A percentile compares a stretch with the other conserved stretches of the same genome.
Evolutionary conservation across 345 rosid genomes (phyloP).

Genomic region (Eutrema yunnanense): DNA sequence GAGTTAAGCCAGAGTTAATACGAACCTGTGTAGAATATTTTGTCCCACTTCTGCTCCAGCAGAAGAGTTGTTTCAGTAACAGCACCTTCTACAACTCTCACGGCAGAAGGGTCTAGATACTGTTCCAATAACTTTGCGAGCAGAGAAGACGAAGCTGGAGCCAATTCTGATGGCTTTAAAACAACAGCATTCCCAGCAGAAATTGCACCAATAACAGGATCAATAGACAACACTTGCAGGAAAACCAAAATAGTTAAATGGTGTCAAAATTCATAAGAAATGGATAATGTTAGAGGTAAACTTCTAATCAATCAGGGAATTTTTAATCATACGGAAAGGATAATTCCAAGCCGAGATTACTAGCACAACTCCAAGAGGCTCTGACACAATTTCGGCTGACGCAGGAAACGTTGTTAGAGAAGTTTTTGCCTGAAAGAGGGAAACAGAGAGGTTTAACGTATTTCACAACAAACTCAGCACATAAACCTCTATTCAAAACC

Average conservation of each 20-base stretch:
- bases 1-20: not conserved
- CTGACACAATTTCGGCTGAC: constrained; percentile 83
- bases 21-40: constrained; percentile 91
- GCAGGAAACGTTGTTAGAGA: constrained; percentile 77
- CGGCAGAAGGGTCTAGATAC: constrained; percentile 62
- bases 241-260: not conserved
- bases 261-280: not conserved
- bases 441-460: not conserved
- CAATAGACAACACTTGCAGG: constrained; percentile 70
- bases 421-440: constrained; percentile 61
- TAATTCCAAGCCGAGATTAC: constrained; percentile 96
- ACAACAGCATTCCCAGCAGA: constrained; percentile 90
- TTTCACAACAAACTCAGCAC: not conserved
- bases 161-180: constrained; percentile 86
- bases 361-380: constrained; percentile 88
- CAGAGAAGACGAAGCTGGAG: constrained; percentile 73
- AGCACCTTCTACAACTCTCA: constrained; percentile 82
- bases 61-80: constrained; percentile 68
- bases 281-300: not conserved
- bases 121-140: constrained; percentile 54
- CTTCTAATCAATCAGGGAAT: not conserved
- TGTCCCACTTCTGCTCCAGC: constrained; percentile 96
- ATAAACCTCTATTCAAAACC: not conserved
- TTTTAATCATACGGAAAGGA: constrained; percentile 63
- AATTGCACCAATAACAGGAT: constrained; percentile 93